Percentiles rank a stretch among this genome's conserved stretches.
These are phyloP conservation scores for Capsella rubella DNA, from an alignment of 441 rosid genomes.

Conservation along the genomic window DNA sequence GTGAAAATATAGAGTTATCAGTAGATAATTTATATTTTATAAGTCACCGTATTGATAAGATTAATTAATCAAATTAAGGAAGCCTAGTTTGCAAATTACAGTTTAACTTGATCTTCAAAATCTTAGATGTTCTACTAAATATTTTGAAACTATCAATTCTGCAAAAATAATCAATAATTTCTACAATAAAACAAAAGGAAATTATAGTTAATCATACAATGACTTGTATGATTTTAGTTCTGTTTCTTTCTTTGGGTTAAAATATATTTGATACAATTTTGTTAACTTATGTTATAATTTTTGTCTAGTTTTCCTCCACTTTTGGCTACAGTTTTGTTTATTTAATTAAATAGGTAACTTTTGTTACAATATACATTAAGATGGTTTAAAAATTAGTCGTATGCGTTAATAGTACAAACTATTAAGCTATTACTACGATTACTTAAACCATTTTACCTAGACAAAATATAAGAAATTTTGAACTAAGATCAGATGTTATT, in stretches of 20 bases:
- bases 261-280: background rate
- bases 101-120: background rate
- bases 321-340: no score
- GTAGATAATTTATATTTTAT: constrained; percentile 3
- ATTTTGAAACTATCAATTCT: background rate
- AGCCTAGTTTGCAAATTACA: background rate
- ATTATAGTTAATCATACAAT: background rate
- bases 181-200: background rate
- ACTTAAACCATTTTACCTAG: no score
- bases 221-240: background rate
- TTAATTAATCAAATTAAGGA: background rate
- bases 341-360: no score
- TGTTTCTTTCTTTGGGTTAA: background rate
- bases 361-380: no score
- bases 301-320: no score
- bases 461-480: no score
- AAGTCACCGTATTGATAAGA: background rate
- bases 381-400: no score
- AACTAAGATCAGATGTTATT: no score
- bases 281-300: no score
- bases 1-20: no score
- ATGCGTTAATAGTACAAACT: no score
- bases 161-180: background rate
- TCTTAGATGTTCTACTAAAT: background rate
- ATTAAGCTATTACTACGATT: no score